Conservation (phyloP, 2,329 filamentous ascomycete genomes). For the Aspergillus calidoustus region DNA sequence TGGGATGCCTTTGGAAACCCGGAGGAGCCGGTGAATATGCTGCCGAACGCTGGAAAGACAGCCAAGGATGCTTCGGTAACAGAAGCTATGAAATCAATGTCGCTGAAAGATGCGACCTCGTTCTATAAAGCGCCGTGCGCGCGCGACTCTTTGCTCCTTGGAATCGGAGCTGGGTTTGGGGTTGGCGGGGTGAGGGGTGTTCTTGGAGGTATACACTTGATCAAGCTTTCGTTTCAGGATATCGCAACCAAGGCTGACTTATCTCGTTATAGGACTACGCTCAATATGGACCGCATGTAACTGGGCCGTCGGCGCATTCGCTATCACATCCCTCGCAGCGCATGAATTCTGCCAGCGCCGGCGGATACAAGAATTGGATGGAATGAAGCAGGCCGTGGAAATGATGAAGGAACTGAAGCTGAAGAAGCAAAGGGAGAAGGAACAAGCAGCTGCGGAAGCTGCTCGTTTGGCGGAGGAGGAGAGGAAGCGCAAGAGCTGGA, state of each 20-base stretch:
- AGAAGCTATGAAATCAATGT: conserved; percentile 50
- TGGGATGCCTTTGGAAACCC: conserved; percentile 54
- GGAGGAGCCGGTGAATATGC: conserved; percentile 56
- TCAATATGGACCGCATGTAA: conserved; percentile 72
- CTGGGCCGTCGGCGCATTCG: conserved; percentile 82
- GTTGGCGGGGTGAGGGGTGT: conserved; percentile 76
- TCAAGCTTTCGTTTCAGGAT: neutral
- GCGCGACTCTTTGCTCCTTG: conserved; percentile 78
- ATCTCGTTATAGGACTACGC: conserved; percentile 46
- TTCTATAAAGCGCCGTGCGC: conserved; percentile 83
- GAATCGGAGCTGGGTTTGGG: conserved; percentile 78
- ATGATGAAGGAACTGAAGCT: conserved; percentile 75
- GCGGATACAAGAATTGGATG: conserved; percentile 73
- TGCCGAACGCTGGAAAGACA: conserved; percentile 63
- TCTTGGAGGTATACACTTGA: conserved; percentile 64
- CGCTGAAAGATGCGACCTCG: conserved; percentile 59
- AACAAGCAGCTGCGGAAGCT: conserved; percentile 44
- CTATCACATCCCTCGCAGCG: conserved; percentile 68
- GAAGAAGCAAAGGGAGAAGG: conserved; percentile 62
- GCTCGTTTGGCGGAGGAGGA: conserved; percentile 45
- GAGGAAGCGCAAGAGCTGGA: conserved; percentile 48
- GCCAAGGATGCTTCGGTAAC: conserved; percentile 47
- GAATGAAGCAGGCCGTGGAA: conserved; percentile 85
- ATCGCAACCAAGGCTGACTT: neutral
- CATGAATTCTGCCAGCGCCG: conserved; percentile 85